Evolutionary conservation across 805 yeast genomes (phyloP).

Genomic region (Zygosaccharomyces siamensis): DNA sequence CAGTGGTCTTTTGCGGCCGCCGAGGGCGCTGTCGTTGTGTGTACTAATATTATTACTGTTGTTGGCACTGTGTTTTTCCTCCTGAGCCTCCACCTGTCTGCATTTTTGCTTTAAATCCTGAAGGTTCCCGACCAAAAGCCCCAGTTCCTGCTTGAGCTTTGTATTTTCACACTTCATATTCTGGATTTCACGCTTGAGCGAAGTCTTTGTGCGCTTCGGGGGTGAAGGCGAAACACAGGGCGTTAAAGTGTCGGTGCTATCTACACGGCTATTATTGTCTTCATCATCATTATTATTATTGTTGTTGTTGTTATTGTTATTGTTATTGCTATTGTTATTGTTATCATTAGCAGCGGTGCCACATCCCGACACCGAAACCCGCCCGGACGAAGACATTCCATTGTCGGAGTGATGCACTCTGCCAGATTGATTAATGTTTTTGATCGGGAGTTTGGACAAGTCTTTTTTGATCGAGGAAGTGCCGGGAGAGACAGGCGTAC

Average conservation of each 20-base stretch:
- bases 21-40: neutral
- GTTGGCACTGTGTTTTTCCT: neutral
- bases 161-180: slow-evolving; percentile 23
- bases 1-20: slow-evolving; percentile 12
- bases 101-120: slow-evolving; percentile 24
- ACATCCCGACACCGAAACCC: neutral
- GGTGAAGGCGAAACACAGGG: slow-evolving; percentile 3
- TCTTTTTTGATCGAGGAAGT: slow-evolving; percentile 5
- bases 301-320: slow-evolving; percentile 1
- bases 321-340: slow-evolving; percentile 4
- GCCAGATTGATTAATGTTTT: slow-evolving; percentile 4
- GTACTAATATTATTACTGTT: neutral
- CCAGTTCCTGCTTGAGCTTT: slow-evolving; percentile 24
- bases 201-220: slow-evolving; percentile 15
- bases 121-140: slow-evolving; percentile 22
- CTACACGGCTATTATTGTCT: neutral
- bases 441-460: slow-evolving; percentile 7
- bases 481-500: neutral
- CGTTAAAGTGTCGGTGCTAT: neutral
- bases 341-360: neutral
- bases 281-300: too few relatives aligned
- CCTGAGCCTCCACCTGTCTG: slow-evolving; percentile 4
- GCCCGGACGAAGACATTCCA: neutral
- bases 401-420: neutral
- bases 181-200: slow-evolving; percentile 24